Evolutionary conservation across 352 stramenopile genomes (phyloP), one percentile per base, ranked within the genome.

Genomic region (Phytophthora pini): DNA sequence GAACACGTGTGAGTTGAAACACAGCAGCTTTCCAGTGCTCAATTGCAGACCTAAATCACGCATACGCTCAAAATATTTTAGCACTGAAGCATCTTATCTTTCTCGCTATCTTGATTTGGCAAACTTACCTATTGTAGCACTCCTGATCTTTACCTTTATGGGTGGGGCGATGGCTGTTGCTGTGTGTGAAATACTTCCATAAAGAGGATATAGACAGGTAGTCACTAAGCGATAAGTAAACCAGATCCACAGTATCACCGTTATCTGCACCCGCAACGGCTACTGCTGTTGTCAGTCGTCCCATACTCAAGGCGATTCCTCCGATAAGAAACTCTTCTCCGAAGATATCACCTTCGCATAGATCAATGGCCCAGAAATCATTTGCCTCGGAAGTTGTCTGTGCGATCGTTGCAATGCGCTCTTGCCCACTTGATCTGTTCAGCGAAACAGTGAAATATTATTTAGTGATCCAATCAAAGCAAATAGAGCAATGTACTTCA

Each of bases 321-420:
- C 40, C 53, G 4, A 59, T 15, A 24, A 82, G 59, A 7, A 43
- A 56, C 60, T 88, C 79, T 66, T 79, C 76, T 0, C 76, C 79
- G 50, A 88, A 88, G 0, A 77, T 58, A 15, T 88, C 76, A 11
- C 63, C 68, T 43, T 81, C 74, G 24, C 22, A 40, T 11, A 85
- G 29, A 17, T 62, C 51, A 20, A 54, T 82, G 40, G 8, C 78
- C 29, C 40, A 82, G 45, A 39, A 63, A 26, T 65, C 51, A 17
- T 72, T 55, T 24, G 4, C n/a, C 27, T 8, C 1, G 20, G 8
- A 9, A 26, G 31, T 39, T 20, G 31, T 31, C 15, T 36, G 44
- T 8, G 9, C 38, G 20, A 27, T 24, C n/a, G 39, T 22, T 6
- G 36, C 2, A 9, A 9, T 57, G 8, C 32, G 8, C 53, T 52